A percentile compares a stretch with the other conserved stretches of the same genome.
Conservation (phyloP, 495 filamentous ascomycete genomes). For the Neurospora sp. region DNA sequence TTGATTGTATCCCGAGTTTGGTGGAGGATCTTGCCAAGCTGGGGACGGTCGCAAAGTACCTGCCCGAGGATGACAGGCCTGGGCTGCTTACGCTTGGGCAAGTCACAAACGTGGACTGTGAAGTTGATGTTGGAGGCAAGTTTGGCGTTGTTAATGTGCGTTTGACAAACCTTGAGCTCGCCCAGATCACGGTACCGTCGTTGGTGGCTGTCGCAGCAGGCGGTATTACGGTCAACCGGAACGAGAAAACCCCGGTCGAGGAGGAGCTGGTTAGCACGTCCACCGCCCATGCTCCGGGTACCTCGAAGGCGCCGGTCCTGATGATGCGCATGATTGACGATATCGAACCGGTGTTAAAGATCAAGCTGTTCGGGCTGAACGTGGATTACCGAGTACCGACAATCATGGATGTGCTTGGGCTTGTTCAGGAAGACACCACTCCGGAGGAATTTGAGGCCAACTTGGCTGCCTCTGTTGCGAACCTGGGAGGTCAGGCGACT, state of each 20-base stretch:
- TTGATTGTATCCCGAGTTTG: slow-evolving; percentile 56
- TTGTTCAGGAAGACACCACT: slow-evolving; percentile 51
- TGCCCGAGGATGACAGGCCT: slow-evolving; percentile 92
- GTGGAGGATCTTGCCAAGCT: slow-evolving; percentile 69
- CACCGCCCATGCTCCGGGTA: slow-evolving; percentile 18
- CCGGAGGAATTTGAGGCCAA: slow-evolving; percentile 64
- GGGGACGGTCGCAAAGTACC: slow-evolving; percentile 82
- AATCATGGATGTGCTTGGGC: slow-evolving; percentile 64
- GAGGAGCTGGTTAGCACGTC: slow-evolving; percentile 54
- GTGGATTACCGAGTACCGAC: slow-evolving; percentile 79
- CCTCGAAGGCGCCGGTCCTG: slow-evolving; percentile 39
- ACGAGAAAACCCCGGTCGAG: slow-evolving; percentile 43
- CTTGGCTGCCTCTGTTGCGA: slow-evolving; percentile 70
- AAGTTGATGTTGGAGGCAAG: slow-evolving; percentile 48
- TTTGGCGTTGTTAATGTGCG: slow-evolving; percentile 54
- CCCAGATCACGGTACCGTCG: slow-evolving; percentile 76
- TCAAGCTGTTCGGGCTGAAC: slow-evolving; percentile 73
- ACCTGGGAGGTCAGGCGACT: slow-evolving; percentile 54
- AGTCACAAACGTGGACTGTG: slow-evolving; percentile 50
- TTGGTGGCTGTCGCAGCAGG: slow-evolving; percentile 67
- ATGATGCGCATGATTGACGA: slow-evolving; percentile 80
- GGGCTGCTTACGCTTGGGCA: slow-evolving; percentile 68
- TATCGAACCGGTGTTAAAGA: slow-evolving; percentile 78
- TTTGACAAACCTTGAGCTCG: slow-evolving; percentile 55
- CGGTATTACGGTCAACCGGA: slow-evolving; percentile 48